Conservation (phyloP, 805 yeast genomes). For the Cyberlindnera suaveolens region DNA sequence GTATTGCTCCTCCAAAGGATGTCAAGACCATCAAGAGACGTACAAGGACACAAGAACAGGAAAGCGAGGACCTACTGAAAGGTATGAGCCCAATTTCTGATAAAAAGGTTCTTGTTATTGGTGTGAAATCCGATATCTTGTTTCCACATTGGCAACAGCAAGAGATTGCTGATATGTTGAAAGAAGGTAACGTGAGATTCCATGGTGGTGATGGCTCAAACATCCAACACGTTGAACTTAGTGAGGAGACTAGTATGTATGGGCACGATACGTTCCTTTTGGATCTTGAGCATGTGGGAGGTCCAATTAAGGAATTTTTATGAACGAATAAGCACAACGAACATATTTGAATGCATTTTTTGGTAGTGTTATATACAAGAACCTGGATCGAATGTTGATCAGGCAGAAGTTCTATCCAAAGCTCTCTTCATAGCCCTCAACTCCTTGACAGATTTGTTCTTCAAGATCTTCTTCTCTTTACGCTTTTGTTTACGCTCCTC, state of each 20-base stretch:
- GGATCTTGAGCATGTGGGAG: slow-evolving; percentile 74
- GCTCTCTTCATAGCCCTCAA: slow-evolving; percentile 21
- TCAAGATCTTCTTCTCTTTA: slow-evolving; percentile 37
- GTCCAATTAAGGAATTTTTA: slow-evolving; percentile 63
- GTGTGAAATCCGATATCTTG: slow-evolving; percentile 87
- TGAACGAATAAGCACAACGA: not conserved
- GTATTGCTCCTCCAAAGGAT: slow-evolving; percentile 38
- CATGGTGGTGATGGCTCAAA: slow-evolving; percentile 31
- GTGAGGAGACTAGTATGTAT: slow-evolving; percentile 68
- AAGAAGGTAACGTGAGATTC: slow-evolving; percentile 23
- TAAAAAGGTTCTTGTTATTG: slow-evolving; percentile 69
- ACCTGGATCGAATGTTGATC: not conserved
- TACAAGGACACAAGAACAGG: slow-evolving; percentile 46
- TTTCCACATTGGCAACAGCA: slow-evolving; percentile 95
- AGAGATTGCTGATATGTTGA: slow-evolving; percentile 63
- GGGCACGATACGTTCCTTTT: slow-evolving; percentile 91
- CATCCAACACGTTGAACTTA: slow-evolving; percentile 64
- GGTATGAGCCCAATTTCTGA: slow-evolving; percentile 63
- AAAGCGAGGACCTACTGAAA: slow-evolving; percentile 50
- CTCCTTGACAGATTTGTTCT: slow-evolving; percentile 21
- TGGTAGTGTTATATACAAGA: not conserved
- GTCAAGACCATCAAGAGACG: slow-evolving; percentile 50
- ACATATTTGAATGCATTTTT: not conserved
- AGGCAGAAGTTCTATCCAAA: slow-evolving; percentile 7
- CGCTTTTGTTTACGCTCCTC: slow-evolving; percentile 41